phyloP scores from a whole-genome alignment of 495 filamentous ascomycete species.

The Xylaria sp. region DNA sequence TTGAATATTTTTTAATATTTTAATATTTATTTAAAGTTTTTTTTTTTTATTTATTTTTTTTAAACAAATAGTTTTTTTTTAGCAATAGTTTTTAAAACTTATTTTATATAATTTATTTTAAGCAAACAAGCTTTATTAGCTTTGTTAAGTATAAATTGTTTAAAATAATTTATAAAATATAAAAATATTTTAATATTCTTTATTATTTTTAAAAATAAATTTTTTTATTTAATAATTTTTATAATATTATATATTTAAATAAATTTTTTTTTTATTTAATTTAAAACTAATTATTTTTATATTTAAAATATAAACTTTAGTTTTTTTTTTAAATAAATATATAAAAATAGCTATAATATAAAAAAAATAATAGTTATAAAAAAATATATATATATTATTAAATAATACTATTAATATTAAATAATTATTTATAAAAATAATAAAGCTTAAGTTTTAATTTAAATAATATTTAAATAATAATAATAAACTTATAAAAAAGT shows the following conservation, averaged over 20 bases:
- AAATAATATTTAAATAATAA: not conserved
- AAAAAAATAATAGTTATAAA: constrained; percentile 1
- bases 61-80: not conserved
- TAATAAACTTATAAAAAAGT: not conserved
- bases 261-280: not conserved
- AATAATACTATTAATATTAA: not conserved
- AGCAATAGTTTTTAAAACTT: not conserved
- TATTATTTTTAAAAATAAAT: not conserved
- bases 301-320: not conserved
- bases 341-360: not conserved
- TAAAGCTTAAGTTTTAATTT: not conserved
- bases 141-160: not conserved
- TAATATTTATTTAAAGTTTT: not conserved
- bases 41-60: not conserved
- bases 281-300: constrained; percentile 1
- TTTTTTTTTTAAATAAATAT: not conserved
- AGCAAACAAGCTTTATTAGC: not conserved
- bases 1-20: not conserved
- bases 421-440: constrained; percentile 18
- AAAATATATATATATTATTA: constrained; percentile 3
- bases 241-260: not conserved
- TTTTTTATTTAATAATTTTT: not conserved
- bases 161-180: not conserved
- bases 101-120: not conserved
- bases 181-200: constrained; percentile 3